These are phyloP conservation scores for Daldinia concentrica DNA, from an alignment of 495 filamentous ascomycete species.

Conservation along the genomic window DNA sequence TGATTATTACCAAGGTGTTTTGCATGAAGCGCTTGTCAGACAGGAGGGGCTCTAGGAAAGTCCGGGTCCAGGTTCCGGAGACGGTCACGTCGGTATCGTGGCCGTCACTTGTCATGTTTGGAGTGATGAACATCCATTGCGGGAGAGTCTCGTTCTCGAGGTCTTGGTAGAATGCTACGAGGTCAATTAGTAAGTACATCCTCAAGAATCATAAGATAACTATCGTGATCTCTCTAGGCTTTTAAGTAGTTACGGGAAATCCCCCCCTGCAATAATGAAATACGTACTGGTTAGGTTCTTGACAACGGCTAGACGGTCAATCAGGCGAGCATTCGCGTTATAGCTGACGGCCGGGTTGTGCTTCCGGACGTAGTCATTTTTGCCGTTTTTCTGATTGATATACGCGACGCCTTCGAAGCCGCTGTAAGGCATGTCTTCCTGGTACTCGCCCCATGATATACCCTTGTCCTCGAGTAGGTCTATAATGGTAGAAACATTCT, in stretches of 20 bases:
- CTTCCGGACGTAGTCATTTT: constrained; percentile 79
- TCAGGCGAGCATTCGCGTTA: constrained; percentile 64
- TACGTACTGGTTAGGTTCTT: constrained; percentile 68
- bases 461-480: constrained; percentile 74
- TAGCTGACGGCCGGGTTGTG: constrained; percentile 74
- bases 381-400: constrained; percentile 59
- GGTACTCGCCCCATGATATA: constrained; percentile 75
- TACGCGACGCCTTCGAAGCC: constrained; percentile 68
- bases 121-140: constrained; percentile 79
- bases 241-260: not conserved
- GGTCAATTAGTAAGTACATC: not conserved
- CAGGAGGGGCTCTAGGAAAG: constrained; percentile 70
- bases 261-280: not conserved
- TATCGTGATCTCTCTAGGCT: not conserved
- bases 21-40: constrained; percentile 72
- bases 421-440: constrained; percentile 73
- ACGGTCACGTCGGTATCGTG: constrained; percentile 73
- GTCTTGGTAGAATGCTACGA: constrained; percentile 62
- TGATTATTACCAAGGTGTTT: constrained; percentile 72
- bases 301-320: constrained; percentile 65
- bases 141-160: constrained; percentile 66
- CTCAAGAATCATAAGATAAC: not conserved
- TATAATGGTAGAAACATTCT: constrained; percentile 72
- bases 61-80: constrained; percentile 65
- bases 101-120: constrained; percentile 73